Evolutionary conservation across 768 basidiomycete genomes (phyloP).

Genomic region (Lactarius hengduanensis): DNA sequence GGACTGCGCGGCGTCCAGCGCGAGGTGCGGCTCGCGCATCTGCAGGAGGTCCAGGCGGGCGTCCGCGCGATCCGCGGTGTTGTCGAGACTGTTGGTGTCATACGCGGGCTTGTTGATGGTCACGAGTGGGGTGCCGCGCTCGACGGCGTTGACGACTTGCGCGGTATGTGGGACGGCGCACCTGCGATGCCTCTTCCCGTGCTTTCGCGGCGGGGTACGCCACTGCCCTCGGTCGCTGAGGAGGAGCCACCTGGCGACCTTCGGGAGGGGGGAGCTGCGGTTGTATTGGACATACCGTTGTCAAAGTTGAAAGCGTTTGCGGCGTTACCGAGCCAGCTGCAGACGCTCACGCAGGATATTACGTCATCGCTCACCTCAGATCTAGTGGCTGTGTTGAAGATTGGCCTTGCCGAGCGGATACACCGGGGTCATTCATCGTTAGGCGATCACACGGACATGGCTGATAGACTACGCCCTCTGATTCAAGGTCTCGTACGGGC

Average conservation of each 20-base stretch:
- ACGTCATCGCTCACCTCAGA: conserved; percentile 74
- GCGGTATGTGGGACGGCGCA: conserved; percentile 50
- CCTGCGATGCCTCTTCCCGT: background rate
- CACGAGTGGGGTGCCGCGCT: conserved; percentile 90
- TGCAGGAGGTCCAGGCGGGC: conserved; percentile 60
- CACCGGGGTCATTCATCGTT: background rate
- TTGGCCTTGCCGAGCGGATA: conserved; percentile 61
- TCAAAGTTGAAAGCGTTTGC: conserved; percentile 70
- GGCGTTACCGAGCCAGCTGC: conserved; percentile 72
- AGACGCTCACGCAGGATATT: conserved; percentile 71
- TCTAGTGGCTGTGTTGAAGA: conserved; percentile 65
- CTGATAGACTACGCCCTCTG: conserved; percentile 67
- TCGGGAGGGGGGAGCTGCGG: conserved; percentile 15
- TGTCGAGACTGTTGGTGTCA: conserved; percentile 73
- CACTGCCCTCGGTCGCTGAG: conserved; percentile 38
- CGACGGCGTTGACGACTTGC: conserved; percentile 66
- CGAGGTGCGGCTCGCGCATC: conserved; percentile 58
- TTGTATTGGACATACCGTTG: conserved; percentile 46
- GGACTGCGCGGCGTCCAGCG: conserved; percentile 73
- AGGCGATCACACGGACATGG: conserved; percentile 37
- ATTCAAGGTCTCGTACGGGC: conserved; percentile 77
- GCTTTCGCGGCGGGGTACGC: background rate
- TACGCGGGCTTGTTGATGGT: conserved; percentile 69
- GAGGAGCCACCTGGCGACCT: conserved; percentile 28
- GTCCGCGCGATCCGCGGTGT: conserved; percentile 65